Conservation (phyloP, 164 flowering plant species). For the Annona cherimola region DNA sequence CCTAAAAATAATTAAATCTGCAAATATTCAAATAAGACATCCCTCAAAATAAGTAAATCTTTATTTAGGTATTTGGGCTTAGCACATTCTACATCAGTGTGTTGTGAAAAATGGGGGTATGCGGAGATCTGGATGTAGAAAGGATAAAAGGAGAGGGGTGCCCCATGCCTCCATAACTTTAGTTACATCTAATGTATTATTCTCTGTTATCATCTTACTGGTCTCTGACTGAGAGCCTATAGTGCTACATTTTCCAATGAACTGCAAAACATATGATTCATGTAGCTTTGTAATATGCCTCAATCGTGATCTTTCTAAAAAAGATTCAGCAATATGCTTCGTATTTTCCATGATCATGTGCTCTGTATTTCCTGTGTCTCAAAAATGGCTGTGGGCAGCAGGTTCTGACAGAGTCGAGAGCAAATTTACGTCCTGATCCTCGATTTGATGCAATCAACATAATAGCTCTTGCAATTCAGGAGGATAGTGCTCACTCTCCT, state of each 20-base stretch:
- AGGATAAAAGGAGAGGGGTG: too few species aligned
- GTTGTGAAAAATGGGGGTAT: too few species aligned
- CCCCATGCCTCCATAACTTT: too few species aligned
- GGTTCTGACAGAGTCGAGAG: slow-evolving; percentile 89
- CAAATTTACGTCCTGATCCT: slow-evolving; percentile 88
- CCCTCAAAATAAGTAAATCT: too few species aligned
- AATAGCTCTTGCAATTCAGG: slow-evolving; percentile 61
- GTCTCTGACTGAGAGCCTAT: background rate
- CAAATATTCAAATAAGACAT: too few species aligned
- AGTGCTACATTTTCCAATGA: background rate
- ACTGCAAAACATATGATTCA: background rate
- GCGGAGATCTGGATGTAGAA: too few species aligned
- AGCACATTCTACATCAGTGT: too few species aligned
- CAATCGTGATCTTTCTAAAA: background rate
- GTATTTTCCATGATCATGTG: background rate
- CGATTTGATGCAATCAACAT: slow-evolving; percentile 75
- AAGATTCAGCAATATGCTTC: background rate
- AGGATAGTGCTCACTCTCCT: slow-evolving; percentile 40
- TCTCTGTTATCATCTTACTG: background rate
- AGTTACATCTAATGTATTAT: background rate
- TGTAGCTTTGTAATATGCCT: background rate
- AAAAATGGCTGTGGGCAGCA: slow-evolving; percentile 19
- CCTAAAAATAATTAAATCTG: too few species aligned
- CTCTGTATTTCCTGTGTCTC: slow-evolving; percentile 1
- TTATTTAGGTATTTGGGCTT: too few species aligned